Percentiles rank a stretch among this genome's conserved stretches.
Conservation (phyloP, 1,139 yeast genomes). For the Scheffersomyces titani region DNA sequence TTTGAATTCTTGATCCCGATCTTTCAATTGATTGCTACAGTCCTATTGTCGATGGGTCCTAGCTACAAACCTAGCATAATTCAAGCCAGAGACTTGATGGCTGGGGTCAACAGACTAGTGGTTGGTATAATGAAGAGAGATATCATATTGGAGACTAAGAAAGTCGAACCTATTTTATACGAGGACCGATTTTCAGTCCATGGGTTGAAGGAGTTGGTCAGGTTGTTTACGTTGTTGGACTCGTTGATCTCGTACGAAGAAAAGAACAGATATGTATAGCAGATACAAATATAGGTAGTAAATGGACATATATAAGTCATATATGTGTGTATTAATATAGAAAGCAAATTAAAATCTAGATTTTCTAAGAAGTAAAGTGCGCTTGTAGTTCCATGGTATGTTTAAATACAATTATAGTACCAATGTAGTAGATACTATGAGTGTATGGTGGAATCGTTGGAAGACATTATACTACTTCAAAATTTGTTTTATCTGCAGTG, state of each 20-base stretch:
- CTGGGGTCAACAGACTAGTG: constrained; percentile 56
- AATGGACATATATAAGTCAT: background rate
- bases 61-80: constrained; percentile 65
- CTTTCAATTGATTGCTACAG: constrained; percentile 70
- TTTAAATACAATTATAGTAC: background rate
- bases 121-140: constrained; percentile 75
- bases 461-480: background rate
- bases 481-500: background rate
- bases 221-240: constrained; percentile 57
- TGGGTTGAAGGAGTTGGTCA: constrained; percentile 53
- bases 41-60: constrained; percentile 77
- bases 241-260: constrained; percentile 41
- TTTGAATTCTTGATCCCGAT: constrained; percentile 76
- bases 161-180: constrained; percentile 17
- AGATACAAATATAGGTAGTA: background rate
- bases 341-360: background rate
- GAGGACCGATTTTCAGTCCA: constrained; percentile 21
- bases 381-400: background rate
- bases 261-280: background rate
- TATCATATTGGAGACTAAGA: constrained; percentile 37
- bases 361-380: background rate
- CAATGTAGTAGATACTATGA: background rate
- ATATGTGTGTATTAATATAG: background rate
- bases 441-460: background rate
- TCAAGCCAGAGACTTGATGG: constrained; percentile 55